Evolutionary conservation across 179 eudicot genomes (phyloP).

Genomic region (Spergularia azorica): DNA sequence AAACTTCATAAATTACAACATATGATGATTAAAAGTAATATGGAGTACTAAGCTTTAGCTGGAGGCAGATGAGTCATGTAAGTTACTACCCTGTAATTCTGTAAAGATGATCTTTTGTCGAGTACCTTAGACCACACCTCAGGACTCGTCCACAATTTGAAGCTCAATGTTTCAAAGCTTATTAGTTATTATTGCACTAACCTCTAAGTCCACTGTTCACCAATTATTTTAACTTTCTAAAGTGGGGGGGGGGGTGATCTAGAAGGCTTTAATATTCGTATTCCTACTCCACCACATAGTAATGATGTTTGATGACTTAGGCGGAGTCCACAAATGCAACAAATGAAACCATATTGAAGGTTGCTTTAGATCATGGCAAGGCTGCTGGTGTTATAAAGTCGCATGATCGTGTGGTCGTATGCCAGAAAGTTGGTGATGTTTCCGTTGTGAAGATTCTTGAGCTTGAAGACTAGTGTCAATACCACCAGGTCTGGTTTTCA

Average conservation of each 20-base stretch:
- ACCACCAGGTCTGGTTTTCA: neutral
- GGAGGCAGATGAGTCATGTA: no score
- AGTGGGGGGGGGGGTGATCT: neutral
- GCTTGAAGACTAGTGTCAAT: slow-evolving; percentile 56
- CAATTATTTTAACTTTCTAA: no score
- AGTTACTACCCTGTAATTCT: no score
- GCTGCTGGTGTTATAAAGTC: slow-evolving; percentile 65
- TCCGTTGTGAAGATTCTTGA: slow-evolving; percentile 82
- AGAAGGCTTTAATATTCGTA: neutral
- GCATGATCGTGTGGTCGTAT: slow-evolving; percentile 80
- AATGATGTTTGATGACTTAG: slow-evolving; percentile 32
- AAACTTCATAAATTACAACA: no score
- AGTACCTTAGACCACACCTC: no score
- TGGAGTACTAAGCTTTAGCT: no score
- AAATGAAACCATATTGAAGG: slow-evolving; percentile 69
- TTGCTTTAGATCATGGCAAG: slow-evolving; percentile 77
- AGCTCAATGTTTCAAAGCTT: no score
- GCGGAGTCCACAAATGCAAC: slow-evolving; percentile 70
- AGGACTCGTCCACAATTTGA: no score
- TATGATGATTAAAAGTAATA: no score
- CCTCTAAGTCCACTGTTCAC: no score
- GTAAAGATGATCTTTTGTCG: no score
- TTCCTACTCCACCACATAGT: neutral
- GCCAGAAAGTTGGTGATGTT: slow-evolving; percentile 84
- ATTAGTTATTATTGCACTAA: no score